A percentile compares a stretch with the other conserved stretches of the same genome.
Evolutionary conservation across 1,139 yeast species (phyloP).

Genomic region (Diutina neorugosa): DNA sequence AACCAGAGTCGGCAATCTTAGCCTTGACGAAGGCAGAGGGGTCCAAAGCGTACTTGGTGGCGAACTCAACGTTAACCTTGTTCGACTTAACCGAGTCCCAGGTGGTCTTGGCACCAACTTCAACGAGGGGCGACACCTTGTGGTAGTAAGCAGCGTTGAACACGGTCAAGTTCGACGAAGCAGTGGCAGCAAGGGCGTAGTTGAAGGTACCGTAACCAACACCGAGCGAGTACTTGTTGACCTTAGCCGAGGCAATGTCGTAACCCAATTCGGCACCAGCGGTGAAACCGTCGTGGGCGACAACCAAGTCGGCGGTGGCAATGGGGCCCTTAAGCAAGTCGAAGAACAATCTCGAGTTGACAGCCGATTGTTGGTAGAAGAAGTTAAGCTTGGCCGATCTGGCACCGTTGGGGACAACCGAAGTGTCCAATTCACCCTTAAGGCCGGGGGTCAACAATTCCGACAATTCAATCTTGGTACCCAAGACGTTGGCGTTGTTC

Average conservation of each 20-base stretch:
- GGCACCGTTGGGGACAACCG: slow-evolving; percentile 78
- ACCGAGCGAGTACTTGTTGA: slow-evolving; percentile 90
- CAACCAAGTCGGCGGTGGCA: slow-evolving; percentile 88
- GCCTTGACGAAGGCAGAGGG: slow-evolving; percentile 85
- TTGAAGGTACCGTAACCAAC: slow-evolving; percentile 85
- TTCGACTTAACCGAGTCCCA: slow-evolving; percentile 78
- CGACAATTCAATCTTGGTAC: slow-evolving; percentile 86
- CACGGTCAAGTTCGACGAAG: slow-evolving; percentile 80
- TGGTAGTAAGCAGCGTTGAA: slow-evolving; percentile 97
- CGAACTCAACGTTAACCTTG: slow-evolving; percentile 75
- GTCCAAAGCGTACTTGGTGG: slow-evolving; percentile 90
- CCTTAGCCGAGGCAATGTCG: slow-evolving; percentile 85
- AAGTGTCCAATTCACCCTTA: slow-evolving; percentile 84
- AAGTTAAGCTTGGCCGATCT: slow-evolving; percentile 87
- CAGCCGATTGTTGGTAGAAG: slow-evolving; percentile 85
- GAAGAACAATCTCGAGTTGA: slow-evolving; percentile 90
- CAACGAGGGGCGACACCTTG: slow-evolving; percentile 80
- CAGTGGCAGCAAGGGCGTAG: slow-evolving; percentile 81
- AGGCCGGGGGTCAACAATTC: slow-evolving; percentile 93
- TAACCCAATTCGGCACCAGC: slow-evolving; percentile 97
- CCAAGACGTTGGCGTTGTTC: slow-evolving; percentile 87
- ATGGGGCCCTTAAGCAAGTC: slow-evolving; percentile 93
- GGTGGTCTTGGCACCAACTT: slow-evolving; percentile 97
- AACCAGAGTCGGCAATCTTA: slow-evolving; percentile 93
- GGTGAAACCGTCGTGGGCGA: slow-evolving; percentile 93